Percentiles rank a stretch among this genome's conserved stretches.
These are phyloP conservation scores for Epicoccum sorghinum DNA, from an alignment of 2,329 filamentous ascomycete genomes.

Conservation along the genomic window DNA sequence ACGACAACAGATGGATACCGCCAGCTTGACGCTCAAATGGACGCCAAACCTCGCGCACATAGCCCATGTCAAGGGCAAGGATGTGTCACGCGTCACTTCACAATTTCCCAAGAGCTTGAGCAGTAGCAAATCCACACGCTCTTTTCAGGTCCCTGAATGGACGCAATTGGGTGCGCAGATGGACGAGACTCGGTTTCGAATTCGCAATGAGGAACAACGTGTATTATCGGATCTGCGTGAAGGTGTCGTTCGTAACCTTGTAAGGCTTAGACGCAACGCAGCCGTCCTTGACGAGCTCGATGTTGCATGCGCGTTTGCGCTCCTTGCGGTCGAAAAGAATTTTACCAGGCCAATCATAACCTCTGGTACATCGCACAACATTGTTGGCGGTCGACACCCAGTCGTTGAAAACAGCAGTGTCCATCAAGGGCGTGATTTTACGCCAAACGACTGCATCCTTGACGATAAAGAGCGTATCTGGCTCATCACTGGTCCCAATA, in stretches of 20 bases:
- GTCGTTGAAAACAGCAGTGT: slow-evolving; percentile 86
- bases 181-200: slow-evolving; percentile 77
- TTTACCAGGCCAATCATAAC: slow-evolving; percentile 78
- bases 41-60: slow-evolving; percentile 87
- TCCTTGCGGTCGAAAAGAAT: slow-evolving; percentile 74
- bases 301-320: slow-evolving; percentile 83
- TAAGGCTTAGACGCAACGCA: slow-evolving; percentile 87
- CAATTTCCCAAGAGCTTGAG: slow-evolving; percentile 64
- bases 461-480: slow-evolving; percentile 75
- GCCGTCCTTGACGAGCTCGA: slow-evolving; percentile 93
- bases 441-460: slow-evolving; percentile 83
- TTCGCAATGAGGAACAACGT: slow-evolving; percentile 81
- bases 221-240: slow-evolving; percentile 78
- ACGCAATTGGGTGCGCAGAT: slow-evolving; percentile 78
- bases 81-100: slow-evolving; percentile 51
- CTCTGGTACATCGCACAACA: slow-evolving; percentile 67
- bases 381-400: slow-evolving; percentile 86
- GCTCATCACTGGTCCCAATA: slow-evolving; percentile 85
- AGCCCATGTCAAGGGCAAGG: slow-evolving; percentile 86
- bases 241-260: slow-evolving; percentile 78
- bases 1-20: slow-evolving; percentile 59
- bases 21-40: slow-evolving; percentile 78
- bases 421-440: slow-evolving; percentile 80
- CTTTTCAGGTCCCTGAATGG: slow-evolving; percentile 86
- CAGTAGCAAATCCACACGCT: slow-evolving; percentile 81